Percentiles rank a stretch among this genome's conserved stretches.
Evolutionary conservation across 1,284 basidiomycete genomes (phyloP).

Genomic region (Thecaphora thlaspeos): DNA sequence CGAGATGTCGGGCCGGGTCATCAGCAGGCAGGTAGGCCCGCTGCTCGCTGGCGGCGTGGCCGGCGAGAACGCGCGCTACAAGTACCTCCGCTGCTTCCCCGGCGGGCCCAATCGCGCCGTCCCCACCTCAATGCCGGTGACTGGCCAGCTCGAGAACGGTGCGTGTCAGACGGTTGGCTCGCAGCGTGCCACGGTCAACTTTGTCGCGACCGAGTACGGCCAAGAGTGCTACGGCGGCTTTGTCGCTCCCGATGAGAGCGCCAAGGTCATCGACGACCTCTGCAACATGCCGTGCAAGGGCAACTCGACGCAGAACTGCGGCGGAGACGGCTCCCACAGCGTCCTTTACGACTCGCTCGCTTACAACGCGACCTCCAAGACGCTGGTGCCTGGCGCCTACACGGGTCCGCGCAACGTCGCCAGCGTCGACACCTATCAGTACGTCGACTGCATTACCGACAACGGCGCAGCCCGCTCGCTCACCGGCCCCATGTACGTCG

Average conservation of each 20-base stretch:
- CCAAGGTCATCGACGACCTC: conserved; percentile 7
- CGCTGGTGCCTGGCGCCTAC: conserved; percentile 4
- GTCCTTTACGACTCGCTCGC: conserved; percentile 37
- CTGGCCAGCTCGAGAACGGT: conserved; percentile 3
- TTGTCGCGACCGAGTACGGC: conserved; percentile 11
- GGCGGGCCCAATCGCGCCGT: not conserved
- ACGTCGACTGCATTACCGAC: conserved; percentile 9
- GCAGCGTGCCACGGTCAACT: conserved; percentile 1
- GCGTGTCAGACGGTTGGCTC: conserved; percentile 2
- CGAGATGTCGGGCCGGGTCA: conserved; percentile 12
- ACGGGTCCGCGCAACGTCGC: conserved; percentile 1
- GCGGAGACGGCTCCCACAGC: conserved; percentile 49
- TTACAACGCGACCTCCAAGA: conserved; percentile 4
- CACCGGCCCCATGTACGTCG: conserved; percentile 18
- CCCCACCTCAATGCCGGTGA: not conserved
- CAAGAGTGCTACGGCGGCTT: conserved; percentile 56
- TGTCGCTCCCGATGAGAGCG: conserved; percentile 2
- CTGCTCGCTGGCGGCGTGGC: conserved; percentile 4
- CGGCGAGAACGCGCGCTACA: conserved; percentile 6
- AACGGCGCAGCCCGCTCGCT: not conserved
- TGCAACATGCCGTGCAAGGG: conserved; percentile 55
- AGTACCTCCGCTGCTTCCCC: conserved; percentile 12
- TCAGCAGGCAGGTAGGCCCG: conserved; percentile 8
- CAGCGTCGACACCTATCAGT: conserved; percentile 5
- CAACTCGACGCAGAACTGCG: conserved; percentile 54